A percentile compares a stretch with the other conserved stretches of the same genome.
These are phyloP conservation scores for Dryas drummondii DNA, from an alignment of 306 rosid species.

Conservation along the genomic window DNA sequence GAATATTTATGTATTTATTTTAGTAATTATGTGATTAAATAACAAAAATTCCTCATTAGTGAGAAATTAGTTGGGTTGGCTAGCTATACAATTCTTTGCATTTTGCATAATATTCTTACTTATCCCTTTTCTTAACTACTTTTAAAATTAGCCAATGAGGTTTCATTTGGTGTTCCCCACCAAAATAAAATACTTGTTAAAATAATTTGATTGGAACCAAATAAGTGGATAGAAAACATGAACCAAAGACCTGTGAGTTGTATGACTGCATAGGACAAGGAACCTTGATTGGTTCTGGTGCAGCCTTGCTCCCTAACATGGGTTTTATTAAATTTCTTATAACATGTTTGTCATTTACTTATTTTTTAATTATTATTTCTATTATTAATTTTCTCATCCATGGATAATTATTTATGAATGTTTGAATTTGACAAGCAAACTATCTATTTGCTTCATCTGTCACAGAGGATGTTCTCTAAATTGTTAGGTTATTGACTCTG, in stretches of 20 bases:
- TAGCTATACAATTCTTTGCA: conserved; percentile 19
- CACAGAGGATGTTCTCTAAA: conserved; percentile 20
- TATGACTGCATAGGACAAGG: conserved; percentile 47
- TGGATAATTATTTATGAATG: conserved; percentile 19
- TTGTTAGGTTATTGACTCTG: conserved; percentile 24
- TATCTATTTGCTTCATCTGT: conserved; percentile 29
- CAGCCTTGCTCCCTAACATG: conserved; percentile 56
- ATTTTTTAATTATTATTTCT: conserved; percentile 5
- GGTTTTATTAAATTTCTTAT: conserved; percentile 38
- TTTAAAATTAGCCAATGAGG: conserved; percentile 35
- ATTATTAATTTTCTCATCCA: not conserved
- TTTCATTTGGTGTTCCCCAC: conserved; percentile 25
- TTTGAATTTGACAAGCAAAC: conserved; percentile 41
- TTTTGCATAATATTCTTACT: conserved; percentile 10
- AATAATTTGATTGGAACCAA: conserved; percentile 10
- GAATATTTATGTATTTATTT: too few species aligned
- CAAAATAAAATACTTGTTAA: conserved; percentile 23
- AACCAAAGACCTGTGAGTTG: conserved; percentile 28
- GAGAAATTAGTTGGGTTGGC: conserved; percentile 25
- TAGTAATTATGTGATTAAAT: too few species aligned
- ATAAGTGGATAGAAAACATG: conserved; percentile 10
- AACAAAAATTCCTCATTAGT: not conserved
- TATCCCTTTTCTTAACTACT: conserved; percentile 21
- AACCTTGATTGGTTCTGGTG: conserved; percentile 43
- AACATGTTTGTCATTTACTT: conserved; percentile 21